Percentiles rank a stretch among this genome's conserved stretches.
phyloP scores from a whole-genome alignment of 2,329 filamentous ascomycete species.

The Aspergillus sp. region DNA sequence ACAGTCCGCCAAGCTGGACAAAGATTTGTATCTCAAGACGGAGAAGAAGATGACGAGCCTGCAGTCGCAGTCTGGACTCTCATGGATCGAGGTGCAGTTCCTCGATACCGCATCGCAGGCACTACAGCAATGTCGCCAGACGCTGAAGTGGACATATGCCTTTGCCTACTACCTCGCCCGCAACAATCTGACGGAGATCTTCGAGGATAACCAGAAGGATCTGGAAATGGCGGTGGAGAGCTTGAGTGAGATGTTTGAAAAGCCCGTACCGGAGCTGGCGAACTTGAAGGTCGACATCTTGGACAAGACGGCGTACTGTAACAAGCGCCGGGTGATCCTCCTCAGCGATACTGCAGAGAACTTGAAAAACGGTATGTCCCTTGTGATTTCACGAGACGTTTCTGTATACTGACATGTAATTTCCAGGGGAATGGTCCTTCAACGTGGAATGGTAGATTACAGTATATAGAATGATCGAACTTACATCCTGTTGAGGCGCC shows the following conservation, averaged over 20 bases:
- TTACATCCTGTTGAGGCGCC: neutral
- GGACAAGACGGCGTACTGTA: constrained; percentile 98
- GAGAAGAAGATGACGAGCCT: constrained; percentile 99
- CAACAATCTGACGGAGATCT: constrained; percentile 95
- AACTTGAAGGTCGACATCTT: constrained; percentile 94
- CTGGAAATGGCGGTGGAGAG: constrained; percentile 96
- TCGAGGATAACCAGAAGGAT: constrained; percentile 98
- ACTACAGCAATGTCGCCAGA: constrained; percentile 95
- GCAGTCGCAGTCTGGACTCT: constrained; percentile 91
- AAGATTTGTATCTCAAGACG: constrained; percentile 92
- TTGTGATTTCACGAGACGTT: neutral
- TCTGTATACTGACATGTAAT: neutral
- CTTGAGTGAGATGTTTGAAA: constrained; percentile 99
- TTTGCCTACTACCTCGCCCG: constrained; percentile 97
- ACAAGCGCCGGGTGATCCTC: constrained; percentile 83
- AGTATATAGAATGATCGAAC: constrained; percentile 23
- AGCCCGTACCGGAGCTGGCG: constrained; percentile 82
- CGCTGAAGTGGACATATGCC: constrained; percentile 98
- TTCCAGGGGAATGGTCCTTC: constrained; percentile 48
- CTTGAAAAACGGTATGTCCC: constrained; percentile 70
- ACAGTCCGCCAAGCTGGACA: constrained; percentile 93
- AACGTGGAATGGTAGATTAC: constrained; percentile 44
- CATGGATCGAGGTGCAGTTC: constrained; percentile 99
- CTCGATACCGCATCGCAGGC: constrained; percentile 90
- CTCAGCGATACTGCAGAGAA: constrained; percentile 92